Evolutionary conservation across 176 grass and related monocot species (phyloP).

Genomic region (Chloris gayana): DNA sequence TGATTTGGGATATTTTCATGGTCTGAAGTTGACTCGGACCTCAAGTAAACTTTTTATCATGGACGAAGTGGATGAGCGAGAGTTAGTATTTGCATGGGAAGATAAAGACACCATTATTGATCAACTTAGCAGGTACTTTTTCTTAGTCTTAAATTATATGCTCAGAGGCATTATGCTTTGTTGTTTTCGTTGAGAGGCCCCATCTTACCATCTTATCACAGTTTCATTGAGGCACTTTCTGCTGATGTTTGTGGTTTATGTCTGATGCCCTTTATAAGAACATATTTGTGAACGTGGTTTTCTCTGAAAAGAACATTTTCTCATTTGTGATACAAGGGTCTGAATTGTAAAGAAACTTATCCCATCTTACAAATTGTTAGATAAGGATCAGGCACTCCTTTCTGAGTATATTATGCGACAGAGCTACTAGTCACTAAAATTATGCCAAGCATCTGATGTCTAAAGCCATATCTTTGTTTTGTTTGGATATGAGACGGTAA

Average conservation of each 20-base stretch:
- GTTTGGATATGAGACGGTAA: background rate
- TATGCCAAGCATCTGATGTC: background rate
- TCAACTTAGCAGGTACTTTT: conserved; percentile 50
- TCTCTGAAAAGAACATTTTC: conserved; percentile 18
- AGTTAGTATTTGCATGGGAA: conserved; percentile 65
- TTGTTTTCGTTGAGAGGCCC: background rate
- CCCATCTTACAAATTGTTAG: conserved; percentile 15
- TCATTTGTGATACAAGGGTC: background rate
- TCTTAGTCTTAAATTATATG: background rate
- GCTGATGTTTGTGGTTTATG: conserved; percentile 8
- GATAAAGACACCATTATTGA: conserved; percentile 56
- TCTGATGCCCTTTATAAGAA: background rate
- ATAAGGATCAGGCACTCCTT: background rate
- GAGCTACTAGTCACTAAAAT: background rate
- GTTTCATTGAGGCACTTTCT: background rate
- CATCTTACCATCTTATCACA: background rate
- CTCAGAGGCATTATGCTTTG: conserved; percentile 7
- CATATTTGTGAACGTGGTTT: conserved; percentile 1
- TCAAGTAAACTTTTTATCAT: conserved; percentile 57
- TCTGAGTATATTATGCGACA: background rate
- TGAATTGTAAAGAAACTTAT: background rate
- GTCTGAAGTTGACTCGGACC: conserved; percentile 48
- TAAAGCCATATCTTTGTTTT: background rate
- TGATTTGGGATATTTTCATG: conserved; percentile 57
- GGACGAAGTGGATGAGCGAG: conserved; percentile 58